Evolutionary conservation across 768 basidiomycete species (phyloP).

Genomic region (Pseudohyphozyma bogoriensis): DNA sequence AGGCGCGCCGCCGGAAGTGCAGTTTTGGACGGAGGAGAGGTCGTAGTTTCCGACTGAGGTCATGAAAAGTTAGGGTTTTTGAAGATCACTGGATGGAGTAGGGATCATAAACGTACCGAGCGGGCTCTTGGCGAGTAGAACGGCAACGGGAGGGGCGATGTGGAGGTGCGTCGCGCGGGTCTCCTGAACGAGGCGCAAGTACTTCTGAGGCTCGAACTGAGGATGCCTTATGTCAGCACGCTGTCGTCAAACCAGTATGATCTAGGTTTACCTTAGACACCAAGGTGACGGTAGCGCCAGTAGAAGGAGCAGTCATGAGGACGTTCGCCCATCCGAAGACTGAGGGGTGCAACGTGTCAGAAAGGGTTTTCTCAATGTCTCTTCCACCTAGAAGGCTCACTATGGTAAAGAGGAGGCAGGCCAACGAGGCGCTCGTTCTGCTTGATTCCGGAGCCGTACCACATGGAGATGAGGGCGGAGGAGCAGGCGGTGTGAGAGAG

Average conservation of each 20-base stretch:
- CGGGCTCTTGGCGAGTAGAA: slow-evolving; percentile 33
- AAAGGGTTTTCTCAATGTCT: no score
- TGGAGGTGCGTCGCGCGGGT: slow-evolving; percentile 34
- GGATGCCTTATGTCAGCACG: not conserved
- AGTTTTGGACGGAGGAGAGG: slow-evolving; percentile 29
- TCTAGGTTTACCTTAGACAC: slow-evolving; percentile 26
- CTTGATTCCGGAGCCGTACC: no score
- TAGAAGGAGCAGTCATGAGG: slow-evolving; percentile 24
- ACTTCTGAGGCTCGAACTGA: slow-evolving; percentile 32
- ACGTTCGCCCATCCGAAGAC: not conserved
- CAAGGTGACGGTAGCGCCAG: slow-evolving; percentile 30
- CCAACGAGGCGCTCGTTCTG: no score
- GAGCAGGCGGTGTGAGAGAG: slow-evolving; percentile 31
- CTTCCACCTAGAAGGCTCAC: no score
- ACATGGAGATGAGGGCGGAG: slow-evolving; percentile 22
- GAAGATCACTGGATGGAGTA: no score
- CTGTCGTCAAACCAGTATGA: not conserved
- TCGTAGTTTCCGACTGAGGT: slow-evolving; percentile 28
- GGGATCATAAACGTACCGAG: slow-evolving; percentile 19
- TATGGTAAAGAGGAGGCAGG: no score
- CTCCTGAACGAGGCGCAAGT: slow-evolving; percentile 31
- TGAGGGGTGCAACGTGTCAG: not conserved
- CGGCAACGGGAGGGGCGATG: slow-evolving; percentile 35
- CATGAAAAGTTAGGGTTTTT: not conserved
- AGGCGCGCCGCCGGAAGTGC: slow-evolving; percentile 33